Conservation (phyloP, 306 rosid genomes). For the Vigna nakashimae region DNA sequence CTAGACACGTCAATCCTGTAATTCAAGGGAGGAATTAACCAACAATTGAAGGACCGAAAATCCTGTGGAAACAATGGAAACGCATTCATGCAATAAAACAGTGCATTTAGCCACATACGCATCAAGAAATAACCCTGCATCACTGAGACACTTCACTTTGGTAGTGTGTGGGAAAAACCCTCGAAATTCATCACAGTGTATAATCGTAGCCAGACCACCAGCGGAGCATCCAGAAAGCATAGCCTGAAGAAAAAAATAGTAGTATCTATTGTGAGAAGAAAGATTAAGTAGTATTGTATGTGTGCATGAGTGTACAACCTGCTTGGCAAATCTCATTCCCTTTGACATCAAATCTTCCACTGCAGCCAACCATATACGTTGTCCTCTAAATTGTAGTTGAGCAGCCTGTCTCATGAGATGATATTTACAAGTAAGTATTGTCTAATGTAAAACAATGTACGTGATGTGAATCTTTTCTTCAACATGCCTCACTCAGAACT, state of each 20-base stretch:
- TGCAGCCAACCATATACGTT: slow-evolving; percentile 87
- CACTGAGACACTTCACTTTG: slow-evolving; percentile 90
- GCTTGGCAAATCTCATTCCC: slow-evolving; percentile 87
- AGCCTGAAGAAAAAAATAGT: slow-evolving; percentile 62
- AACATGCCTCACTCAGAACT: slow-evolving; percentile 1
- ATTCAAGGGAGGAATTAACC: slow-evolving; percentile 41
- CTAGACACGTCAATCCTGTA: slow-evolving; percentile 75
- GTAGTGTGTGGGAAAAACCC: slow-evolving; percentile 67
- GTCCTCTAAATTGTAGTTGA: slow-evolving; percentile 86
- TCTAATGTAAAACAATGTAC: not conserved
- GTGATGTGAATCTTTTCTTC: slow-evolving; percentile 31
- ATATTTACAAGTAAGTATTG: slow-evolving; percentile 25
- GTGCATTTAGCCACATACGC: slow-evolving; percentile 54
- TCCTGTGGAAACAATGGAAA: slow-evolving; percentile 15
- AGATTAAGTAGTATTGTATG: slow-evolving; percentile 1
- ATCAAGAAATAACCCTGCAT: slow-evolving; percentile 93
- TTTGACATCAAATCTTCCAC: slow-evolving; percentile 80
- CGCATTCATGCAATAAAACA: slow-evolving; percentile 24
- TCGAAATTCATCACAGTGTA: slow-evolving; percentile 84
- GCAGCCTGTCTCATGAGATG: slow-evolving; percentile 52
- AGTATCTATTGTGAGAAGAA: slow-evolving; percentile 28
- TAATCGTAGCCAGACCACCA: slow-evolving; percentile 81
- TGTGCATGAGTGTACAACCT: slow-evolving; percentile 49
- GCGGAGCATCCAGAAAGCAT: slow-evolving; percentile 99
- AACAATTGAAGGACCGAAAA: slow-evolving; percentile 37